These are phyloP conservation scores for Dendrobium officinale DNA, from an alignment of 106 monocot genomes.

Conservation along the genomic window DNA sequence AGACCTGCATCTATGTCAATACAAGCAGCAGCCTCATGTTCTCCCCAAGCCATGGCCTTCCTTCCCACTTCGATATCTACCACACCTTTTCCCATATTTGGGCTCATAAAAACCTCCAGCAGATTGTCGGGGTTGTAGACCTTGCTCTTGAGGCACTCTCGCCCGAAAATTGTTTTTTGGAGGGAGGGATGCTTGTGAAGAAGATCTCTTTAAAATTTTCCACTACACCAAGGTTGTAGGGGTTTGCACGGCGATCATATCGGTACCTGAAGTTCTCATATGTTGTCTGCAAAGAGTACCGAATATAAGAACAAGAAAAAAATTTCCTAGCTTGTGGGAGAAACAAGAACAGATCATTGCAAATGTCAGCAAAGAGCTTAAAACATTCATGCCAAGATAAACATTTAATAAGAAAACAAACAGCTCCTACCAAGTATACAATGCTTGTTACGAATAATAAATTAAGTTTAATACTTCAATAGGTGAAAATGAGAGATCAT, in stretches of 20 bases:
- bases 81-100: slow-evolving; percentile 57
- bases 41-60: slow-evolving; percentile 64
- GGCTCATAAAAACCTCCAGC: slow-evolving; percentile 63
- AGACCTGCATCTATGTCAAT: slow-evolving; percentile 36
- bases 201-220: slow-evolving; percentile 79
- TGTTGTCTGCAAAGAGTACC: slow-evolving; percentile 53
- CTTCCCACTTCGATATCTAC: slow-evolving; percentile 70
- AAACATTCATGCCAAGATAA: neutral
- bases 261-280: slow-evolving; percentile 96
- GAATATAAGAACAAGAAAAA: neutral
- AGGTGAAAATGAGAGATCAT: too few species aligned
- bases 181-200: slow-evolving; percentile 54
- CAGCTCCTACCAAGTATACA: too few species aligned
- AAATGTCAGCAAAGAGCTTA: neutral
- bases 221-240: slow-evolving; percentile 61
- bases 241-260: slow-evolving; percentile 76
- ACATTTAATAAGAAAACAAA: too few species aligned
- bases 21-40: slow-evolving; percentile 13
- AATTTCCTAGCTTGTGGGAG: neutral
- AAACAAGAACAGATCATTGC: neutral
- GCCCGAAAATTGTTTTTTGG: slow-evolving; percentile 76
- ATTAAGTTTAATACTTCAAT: too few species aligned
- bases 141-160: slow-evolving; percentile 26
- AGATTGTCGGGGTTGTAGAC: slow-evolving; percentile 7
- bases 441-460: too few species aligned